phyloP scores from a whole-genome alignment of 345 rosid species.

The Citrus hindsii region DNA sequence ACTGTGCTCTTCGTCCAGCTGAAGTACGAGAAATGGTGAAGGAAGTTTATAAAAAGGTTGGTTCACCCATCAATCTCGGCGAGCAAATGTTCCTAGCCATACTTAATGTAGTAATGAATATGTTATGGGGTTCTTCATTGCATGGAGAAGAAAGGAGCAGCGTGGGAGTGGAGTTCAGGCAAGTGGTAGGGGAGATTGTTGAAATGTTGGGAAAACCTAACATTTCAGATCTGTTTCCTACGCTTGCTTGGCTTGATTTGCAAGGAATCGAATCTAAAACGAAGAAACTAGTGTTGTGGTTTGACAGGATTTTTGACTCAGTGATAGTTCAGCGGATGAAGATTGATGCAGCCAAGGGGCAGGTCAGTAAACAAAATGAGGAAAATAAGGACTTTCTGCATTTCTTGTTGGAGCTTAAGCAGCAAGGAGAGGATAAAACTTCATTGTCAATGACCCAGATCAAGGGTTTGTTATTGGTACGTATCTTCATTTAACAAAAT shows the following conservation, averaged over 20 bases:
- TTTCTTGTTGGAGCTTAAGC: constrained; percentile 18
- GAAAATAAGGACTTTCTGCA: constrained; percentile 28
- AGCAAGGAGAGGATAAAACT: constrained; percentile 1
- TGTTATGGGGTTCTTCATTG: constrained; percentile 49
- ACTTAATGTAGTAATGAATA: constrained; percentile 38
- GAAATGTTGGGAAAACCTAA: constrained; percentile 42
- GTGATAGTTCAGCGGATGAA: constrained; percentile 12
- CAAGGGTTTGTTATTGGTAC: constrained; percentile 10
- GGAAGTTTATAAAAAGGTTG: constrained; percentile 7
- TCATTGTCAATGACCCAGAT: constrained; percentile 11
- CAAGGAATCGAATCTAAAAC: constrained; percentile 43
- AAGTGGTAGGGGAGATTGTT: constrained; percentile 14
- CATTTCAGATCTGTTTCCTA: constrained; percentile 50
- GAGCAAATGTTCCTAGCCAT: constrained; percentile 15
- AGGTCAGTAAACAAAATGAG: not conserved
- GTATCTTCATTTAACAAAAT: not conserved
- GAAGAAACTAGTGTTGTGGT: constrained; percentile 15
- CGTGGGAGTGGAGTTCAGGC: not conserved
- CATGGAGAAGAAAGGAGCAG: constrained; percentile 26
- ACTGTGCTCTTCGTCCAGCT: not conserved
- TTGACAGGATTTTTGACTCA: constrained; percentile 27
- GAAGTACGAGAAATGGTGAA: constrained; percentile 25
- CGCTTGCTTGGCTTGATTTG: constrained; percentile 44
- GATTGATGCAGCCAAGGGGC: constrained; percentile 15
- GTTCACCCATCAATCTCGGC: constrained; percentile 35